phyloP scores from a whole-genome alignment of 768 basidiomycete species.

The Suillus fuscotomentosus region DNA sequence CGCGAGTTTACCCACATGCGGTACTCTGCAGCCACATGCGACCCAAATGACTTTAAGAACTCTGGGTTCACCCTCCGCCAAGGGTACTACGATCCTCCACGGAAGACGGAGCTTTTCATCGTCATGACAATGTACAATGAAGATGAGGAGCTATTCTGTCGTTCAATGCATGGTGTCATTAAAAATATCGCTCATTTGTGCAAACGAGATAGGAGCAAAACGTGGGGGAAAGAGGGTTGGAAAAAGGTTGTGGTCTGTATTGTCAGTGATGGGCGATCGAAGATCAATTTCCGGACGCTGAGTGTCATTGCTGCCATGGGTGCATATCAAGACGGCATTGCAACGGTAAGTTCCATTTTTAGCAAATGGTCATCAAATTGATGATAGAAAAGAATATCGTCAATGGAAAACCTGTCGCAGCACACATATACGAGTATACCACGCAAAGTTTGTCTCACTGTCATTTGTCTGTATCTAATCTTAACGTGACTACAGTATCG shows the following conservation, averaged over 20 bases:
- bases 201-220: constrained; percentile 83
- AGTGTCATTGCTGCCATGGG: constrained; percentile 93
- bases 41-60: constrained; percentile 88
- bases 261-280: constrained; percentile 81
- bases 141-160: constrained; percentile 84
- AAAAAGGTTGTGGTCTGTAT: constrained; percentile 96
- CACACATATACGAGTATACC: constrained; percentile 94
- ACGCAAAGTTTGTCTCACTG: constrained; percentile 66
- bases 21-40: constrained; percentile 93
- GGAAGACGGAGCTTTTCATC: constrained; percentile 92
- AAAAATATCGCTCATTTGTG: constrained; percentile 91
- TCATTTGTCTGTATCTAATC: not conserved
- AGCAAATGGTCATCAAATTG: not conserved
- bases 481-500: constrained; percentile 50
- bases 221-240: constrained; percentile 98
- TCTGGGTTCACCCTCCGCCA: constrained; percentile 86
- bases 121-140: constrained; percentile 99
- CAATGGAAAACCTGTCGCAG: constrained; percentile 78
- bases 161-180: constrained; percentile 96
- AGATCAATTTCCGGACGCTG: constrained; percentile 82
- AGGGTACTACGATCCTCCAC: constrained; percentile 85
- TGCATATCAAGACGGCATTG: constrained; percentile 91
- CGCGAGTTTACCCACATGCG: constrained; percentile 96
- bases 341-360: constrained; percentile 53
- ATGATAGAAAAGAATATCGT: constrained; percentile 55